Evolutionary conservation across 2,329 filamentous ascomycete species (phyloP), one percentile per base, ranked within the genome.

Genomic region (Zymoseptoria tritici): DNA sequence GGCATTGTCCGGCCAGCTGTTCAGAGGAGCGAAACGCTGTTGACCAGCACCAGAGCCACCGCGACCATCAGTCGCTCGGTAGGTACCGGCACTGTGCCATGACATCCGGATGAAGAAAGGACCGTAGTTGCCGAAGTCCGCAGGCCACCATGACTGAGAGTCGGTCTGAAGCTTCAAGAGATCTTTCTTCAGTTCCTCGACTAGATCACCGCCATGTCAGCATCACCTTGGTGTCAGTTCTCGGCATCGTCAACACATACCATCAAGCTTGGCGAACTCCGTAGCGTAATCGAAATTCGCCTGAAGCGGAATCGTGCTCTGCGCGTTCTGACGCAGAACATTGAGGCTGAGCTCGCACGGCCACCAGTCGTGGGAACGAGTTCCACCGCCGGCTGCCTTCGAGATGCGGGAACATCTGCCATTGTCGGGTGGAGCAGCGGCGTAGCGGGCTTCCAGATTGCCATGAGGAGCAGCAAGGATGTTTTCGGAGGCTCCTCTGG

Each of bases 1-100:
- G 70, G 84, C 86, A 67, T 91, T 91, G 77, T 91, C 88, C 49
- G 88, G 88, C 88, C 88, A 91, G 79, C 85, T 85, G 82, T 91
- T 91, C 72, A 91, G 83, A 5, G 89, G 88, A 56, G 88, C 88
- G 68, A 91, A 91, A 46, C 89, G 85, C 77, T 91, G 88, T 76
- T 91, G 88, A 59, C 87, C 88, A 53, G 64, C 58, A 57, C 87
- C 88, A 69, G 84, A 86, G 60, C 89, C 89, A 58, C 89, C 89
- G 62, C 88, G 87, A 46, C 88, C 88, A 67, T 91, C 88, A 56
- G 80, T 80, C 70, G 88, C 84, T 69, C 88, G 87, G 77, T 91
- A 91, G 55, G 88, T 92, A 61, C 89, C 89, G 24, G 88, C 83
- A 66, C 85, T 85, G 79, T 91, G 89, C 89, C 89, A 92, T 61